Evolutionary conservation across 805 yeast genomes (phyloP).

Genomic region (Candida tammaniensis): DNA sequence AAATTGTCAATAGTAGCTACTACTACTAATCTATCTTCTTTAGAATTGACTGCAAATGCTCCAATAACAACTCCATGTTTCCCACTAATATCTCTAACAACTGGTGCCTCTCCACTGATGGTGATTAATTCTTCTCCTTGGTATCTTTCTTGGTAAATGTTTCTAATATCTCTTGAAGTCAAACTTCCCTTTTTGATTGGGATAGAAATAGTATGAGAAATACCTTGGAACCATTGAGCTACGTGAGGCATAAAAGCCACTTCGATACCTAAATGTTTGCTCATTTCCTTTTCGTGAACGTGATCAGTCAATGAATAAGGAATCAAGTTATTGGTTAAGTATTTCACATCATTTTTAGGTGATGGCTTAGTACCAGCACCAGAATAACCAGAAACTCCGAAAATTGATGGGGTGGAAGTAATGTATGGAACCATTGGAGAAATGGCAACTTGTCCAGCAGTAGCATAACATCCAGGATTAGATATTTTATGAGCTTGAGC

Average conservation of each 20-base stretch:
- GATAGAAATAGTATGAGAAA: slow-evolving; percentile 84
- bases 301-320: slow-evolving; percentile 97
- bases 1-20: slow-evolving; percentile 95
- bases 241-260: slow-evolving; percentile 97
- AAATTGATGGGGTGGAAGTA: slow-evolving; percentile 74
- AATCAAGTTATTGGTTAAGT: slow-evolving; percentile 77
- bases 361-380: slow-evolving; percentile 99
- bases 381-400: slow-evolving; percentile 97
- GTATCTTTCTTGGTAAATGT: slow-evolving; percentile 83
- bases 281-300: slow-evolving; percentile 92
- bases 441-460: slow-evolving; percentile 89
- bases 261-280: slow-evolving; percentile 68
- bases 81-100: slow-evolving; percentile 86
- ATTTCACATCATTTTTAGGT: slow-evolving; percentile 82
- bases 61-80: slow-evolving; percentile 95
- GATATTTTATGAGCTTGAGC: slow-evolving; percentile 76
- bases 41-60: slow-evolving; percentile 89
- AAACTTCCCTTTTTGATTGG: slow-evolving; percentile 70
- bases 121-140: slow-evolving; percentile 82
- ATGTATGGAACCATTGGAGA: slow-evolving; percentile 76
- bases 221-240: slow-evolving; percentile 99
- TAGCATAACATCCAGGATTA: slow-evolving; percentile 99
- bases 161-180: slow-evolving; percentile 78
- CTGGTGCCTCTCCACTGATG: slow-evolving; percentile 88
- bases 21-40: slow-evolving; percentile 85